phyloP scores from a whole-genome alignment of 164 flowering plant genomes.

The Stephania cephalantha region DNA sequence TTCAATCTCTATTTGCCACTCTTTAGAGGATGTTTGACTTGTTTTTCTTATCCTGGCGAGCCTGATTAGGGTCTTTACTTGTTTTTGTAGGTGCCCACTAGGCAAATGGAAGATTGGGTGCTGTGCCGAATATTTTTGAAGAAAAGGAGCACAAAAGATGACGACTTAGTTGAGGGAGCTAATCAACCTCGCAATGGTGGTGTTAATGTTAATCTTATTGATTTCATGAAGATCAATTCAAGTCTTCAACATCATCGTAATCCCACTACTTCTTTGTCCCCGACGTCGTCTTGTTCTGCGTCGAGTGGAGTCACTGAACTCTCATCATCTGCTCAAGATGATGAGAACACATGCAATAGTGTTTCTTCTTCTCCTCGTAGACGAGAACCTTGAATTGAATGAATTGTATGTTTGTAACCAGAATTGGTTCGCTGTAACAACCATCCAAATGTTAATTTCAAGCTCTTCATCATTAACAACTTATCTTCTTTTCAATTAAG shows the following conservation, averaged over 20 bases:
- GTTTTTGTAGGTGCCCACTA: constrained; percentile 19
- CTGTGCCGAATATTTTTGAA: constrained; percentile 48
- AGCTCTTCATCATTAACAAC: background rate
- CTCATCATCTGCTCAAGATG: constrained; percentile 27
- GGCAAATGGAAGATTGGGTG: constrained; percentile 50
- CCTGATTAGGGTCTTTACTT: background rate
- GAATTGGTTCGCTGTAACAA: background rate
- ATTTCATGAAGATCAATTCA: constrained; percentile 18
- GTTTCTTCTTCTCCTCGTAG: constrained; percentile 9
- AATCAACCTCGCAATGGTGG: constrained; percentile 8
- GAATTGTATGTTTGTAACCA: background rate
- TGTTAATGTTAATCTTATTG: constrained; percentile 18
- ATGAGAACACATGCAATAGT: constrained; percentile 19
- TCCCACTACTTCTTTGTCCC: constrained; percentile 14
- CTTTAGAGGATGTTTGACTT: background rate
- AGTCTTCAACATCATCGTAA: background rate
- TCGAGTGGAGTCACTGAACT: constrained; percentile 33
- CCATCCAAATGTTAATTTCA: background rate
- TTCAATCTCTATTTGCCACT: background rate
- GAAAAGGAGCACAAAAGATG: constrained; percentile 24
- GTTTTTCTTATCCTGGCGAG: no score
- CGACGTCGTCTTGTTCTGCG: constrained; percentile 22
- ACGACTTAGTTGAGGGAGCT: constrained; percentile 8
- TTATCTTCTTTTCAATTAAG: background rate
- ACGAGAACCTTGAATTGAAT: constrained; percentile 13